These are phyloP conservation scores for Adansonia madagascariensis DNA, from an alignment of 441 rosid genomes.

Conservation along the genomic window DNA sequence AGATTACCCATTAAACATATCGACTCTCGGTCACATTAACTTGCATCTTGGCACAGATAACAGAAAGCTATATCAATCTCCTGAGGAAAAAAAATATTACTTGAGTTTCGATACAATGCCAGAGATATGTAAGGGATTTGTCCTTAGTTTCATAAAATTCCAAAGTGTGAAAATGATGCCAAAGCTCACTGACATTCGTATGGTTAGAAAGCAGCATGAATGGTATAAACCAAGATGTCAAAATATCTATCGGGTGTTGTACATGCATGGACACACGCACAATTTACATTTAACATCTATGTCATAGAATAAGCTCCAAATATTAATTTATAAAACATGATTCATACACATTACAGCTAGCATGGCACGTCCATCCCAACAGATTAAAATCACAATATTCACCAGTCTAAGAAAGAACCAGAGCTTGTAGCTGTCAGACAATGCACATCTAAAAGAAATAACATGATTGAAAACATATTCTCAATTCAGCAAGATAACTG, in stretches of 20 bases:
- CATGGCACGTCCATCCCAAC: neutral
- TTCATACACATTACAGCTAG: neutral
- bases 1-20: neutral
- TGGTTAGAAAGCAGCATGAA: neutral
- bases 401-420: neutral
- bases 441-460: constrained; percentile 5
- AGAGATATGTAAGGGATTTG: neutral
- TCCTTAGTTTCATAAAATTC: neutral
- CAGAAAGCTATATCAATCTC: neutral
- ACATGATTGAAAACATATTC: neutral
- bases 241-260: neutral
- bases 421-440: neutral
- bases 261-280: neutral
- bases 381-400: neutral
- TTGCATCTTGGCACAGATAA: neutral
- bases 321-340: neutral
- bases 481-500: neutral
- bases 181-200: neutral
- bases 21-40: neutral
- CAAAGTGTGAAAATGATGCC: neutral
- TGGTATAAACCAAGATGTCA: neutral
- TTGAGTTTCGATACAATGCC: neutral
- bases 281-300: neutral
- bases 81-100: neutral
- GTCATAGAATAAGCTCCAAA: neutral